Evolutionary conservation across 202 grass and related monocot species (phyloP).

Genomic region (Tripidium arundinaceum): DNA sequence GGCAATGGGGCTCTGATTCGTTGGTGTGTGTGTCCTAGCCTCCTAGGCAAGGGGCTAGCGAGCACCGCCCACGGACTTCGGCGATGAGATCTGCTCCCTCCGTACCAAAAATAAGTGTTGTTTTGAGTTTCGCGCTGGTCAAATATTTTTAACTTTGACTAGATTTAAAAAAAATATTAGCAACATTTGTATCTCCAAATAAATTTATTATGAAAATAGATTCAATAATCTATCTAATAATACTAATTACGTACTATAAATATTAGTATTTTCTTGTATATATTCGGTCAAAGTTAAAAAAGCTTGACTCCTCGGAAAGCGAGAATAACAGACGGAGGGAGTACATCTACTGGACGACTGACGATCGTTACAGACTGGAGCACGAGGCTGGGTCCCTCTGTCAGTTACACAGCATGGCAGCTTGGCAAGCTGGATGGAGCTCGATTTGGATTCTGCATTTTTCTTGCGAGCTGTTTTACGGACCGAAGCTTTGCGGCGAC

Average conservation of each 20-base stretch:
- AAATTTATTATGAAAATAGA: no score
- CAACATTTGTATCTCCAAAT: not conserved
- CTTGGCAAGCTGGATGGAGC: not conserved
- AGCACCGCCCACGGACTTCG: slow-evolving; percentile 21
- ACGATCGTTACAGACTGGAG: not conserved
- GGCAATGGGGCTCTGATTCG: fast-evolving
- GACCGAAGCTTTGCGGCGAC: not conserved
- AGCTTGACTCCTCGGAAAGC: no score
- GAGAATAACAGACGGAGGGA: no score
- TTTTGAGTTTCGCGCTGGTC: no score
- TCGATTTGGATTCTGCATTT: not conserved
- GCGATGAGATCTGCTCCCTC: no score
- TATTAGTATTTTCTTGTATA: no score
- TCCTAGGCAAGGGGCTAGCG: not conserved
- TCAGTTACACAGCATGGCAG: not conserved
- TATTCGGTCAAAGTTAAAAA: no score
- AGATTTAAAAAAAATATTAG: no score
- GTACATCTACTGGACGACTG: not conserved
- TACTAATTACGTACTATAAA: no score
- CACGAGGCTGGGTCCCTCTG: not conserved
- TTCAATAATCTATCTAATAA: no score
- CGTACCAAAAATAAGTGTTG: no score
- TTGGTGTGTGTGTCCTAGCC: not conserved
- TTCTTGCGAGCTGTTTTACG: not conserved
- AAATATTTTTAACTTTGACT: no score